phyloP scores from a whole-genome alignment of 306 rosid species.

The Vigna hirtella region DNA sequence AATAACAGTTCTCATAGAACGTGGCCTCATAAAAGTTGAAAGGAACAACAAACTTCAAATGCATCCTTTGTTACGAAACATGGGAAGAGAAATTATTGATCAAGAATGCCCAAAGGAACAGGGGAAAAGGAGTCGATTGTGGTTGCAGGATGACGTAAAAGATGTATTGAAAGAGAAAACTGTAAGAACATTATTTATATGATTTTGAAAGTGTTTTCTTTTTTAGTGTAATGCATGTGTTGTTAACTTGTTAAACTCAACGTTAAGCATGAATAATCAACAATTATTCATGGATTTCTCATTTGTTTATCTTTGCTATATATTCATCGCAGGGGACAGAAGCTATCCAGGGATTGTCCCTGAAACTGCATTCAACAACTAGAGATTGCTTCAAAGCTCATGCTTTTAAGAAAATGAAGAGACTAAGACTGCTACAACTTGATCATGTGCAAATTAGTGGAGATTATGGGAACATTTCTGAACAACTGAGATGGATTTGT shows the following conservation, averaged over 20 bases:
- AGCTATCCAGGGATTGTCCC: not conserved
- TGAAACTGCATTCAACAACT: not conserved
- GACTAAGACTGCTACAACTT: constrained; percentile 51
- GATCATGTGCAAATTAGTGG: not conserved
- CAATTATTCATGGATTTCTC: no score
- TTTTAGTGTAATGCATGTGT: not conserved
- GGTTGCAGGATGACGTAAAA: not conserved
- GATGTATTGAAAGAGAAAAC: not conserved
- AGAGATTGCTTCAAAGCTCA: not conserved
- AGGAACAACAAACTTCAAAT: not conserved
- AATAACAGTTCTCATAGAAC: not conserved
- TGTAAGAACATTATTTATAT: not conserved
- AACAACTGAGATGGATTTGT: constrained; percentile 42
- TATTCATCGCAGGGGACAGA: not conserved
- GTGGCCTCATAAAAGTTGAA: not conserved
- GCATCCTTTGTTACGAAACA: not conserved
- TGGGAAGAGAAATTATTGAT: not conserved
- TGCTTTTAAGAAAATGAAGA: constrained; percentile 33
- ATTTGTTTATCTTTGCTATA: not conserved
- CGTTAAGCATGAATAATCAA: no score
- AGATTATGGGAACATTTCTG: constrained; percentile 32
- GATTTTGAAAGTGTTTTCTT: not conserved
- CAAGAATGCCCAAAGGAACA: not conserved
- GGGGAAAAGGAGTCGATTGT: not conserved
- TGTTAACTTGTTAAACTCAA: no score